Conservation (phyloP, 176 grass and related monocot species). For the Chloris gayana region DNA sequence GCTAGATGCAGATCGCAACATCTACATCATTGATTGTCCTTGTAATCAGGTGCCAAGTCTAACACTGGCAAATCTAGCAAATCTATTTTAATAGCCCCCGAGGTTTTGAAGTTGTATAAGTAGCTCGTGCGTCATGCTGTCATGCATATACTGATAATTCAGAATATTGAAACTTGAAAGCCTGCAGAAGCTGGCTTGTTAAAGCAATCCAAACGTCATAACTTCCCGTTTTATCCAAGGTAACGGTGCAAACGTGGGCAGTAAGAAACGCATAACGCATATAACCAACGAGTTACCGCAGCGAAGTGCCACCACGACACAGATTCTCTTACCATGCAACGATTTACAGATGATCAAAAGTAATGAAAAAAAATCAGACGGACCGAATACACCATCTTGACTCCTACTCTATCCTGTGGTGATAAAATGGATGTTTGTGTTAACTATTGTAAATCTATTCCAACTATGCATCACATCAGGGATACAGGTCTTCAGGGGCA, state of each 20-base stretch:
- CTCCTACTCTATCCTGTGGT: conserved; percentile 20
- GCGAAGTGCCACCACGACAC: no score
- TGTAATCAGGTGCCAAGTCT: neutral
- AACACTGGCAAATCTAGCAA: no score
- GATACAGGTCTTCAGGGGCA: neutral
- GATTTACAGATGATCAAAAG: conserved; percentile 29
- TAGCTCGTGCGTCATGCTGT: neutral
- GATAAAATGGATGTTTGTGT: neutral
- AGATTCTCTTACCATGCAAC: neutral
- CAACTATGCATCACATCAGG: neutral
- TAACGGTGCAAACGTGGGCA: no score
- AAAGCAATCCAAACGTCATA: neutral
- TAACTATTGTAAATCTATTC: neutral
- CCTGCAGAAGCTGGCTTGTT: no score
- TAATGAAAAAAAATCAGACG: conserved; percentile 3
- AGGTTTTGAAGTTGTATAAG: neutral
- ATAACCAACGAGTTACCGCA: no score
- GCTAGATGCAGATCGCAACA: neutral
- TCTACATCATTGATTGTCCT: neutral
- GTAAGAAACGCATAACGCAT: no score
- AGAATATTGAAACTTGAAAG: neutral
- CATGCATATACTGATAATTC: neutral
- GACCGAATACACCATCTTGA: neutral
- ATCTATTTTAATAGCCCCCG: neutral
- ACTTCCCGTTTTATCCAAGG: neutral